Percentiles rank a stretch among this genome's conserved stretches.
Evolutionary conservation across 1,284 basidiomycete species (phyloP).

Genomic region (Veloporphyrellus conicus): DNA sequence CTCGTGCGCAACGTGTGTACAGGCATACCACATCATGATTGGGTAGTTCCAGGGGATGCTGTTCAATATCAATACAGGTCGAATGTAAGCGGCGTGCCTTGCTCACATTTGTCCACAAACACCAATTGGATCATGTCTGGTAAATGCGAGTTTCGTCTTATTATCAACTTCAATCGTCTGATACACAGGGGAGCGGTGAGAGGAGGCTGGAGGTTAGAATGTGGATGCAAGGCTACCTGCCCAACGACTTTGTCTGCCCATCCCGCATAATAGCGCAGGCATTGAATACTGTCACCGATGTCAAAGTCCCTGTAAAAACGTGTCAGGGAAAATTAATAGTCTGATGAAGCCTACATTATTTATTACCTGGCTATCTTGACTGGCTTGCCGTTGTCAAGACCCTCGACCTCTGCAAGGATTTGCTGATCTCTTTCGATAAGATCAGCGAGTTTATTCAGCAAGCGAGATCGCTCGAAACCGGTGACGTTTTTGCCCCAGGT

Average conservation of each 20-base stretch:
- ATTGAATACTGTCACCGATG: constrained; percentile 76
- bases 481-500: constrained; percentile 89
- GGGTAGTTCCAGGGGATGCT: constrained; percentile 93
- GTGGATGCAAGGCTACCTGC: constrained; percentile 40
- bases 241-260: constrained; percentile 68
- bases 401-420: constrained; percentile 73
- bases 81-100: constrained; percentile 7
- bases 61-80: constrained; percentile 8
- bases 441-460: constrained; percentile 86
- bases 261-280: constrained; percentile 78
- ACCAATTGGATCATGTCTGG: constrained; percentile 89
- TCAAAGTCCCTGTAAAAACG: constrained; percentile 65
- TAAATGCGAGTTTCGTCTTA: constrained; percentile 78
- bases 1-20: constrained; percentile 8
- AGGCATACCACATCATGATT: constrained; percentile 75
- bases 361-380: constrained; percentile 64
- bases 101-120: constrained; percentile 86
- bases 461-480: constrained; percentile 72
- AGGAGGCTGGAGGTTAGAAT: not conserved
- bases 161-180: constrained; percentile 80
- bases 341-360: constrained; percentile 1
- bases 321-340: not conserved
- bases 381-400: constrained; percentile 83
- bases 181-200: constrained; percentile 1
- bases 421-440: constrained; percentile 84